Conservation (phyloP, 1,284 basidiomycete species). For the Leccinum olivaceoglutinosum region DNA sequence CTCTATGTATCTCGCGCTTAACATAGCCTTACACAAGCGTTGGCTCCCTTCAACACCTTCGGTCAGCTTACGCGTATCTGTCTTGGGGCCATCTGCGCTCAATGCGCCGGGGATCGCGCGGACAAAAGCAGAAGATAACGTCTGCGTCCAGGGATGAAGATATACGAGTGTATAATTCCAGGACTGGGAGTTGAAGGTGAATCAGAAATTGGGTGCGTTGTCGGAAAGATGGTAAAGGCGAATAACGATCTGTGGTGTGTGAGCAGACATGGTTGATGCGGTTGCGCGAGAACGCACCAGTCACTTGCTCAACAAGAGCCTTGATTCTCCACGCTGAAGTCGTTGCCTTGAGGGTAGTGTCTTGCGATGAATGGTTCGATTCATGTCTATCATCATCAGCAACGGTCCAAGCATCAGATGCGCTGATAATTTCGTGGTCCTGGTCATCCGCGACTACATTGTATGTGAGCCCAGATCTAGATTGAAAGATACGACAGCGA, state of each 20-base stretch:
- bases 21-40: slow-evolving; percentile 75
- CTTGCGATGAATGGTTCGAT: slow-evolving; percentile 26
- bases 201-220: slow-evolving; percentile 84
- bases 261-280: slow-evolving; percentile 1
- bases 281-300: slow-evolving; percentile 46
- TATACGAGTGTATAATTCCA: slow-evolving; percentile 78
- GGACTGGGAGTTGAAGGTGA: slow-evolving; percentile 79
- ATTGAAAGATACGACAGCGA: neutral
- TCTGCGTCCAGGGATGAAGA: slow-evolving; percentile 86
- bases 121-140: slow-evolving; percentile 79
- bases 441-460: slow-evolving; percentile 68
- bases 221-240: slow-evolving; percentile 71
- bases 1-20: slow-evolving; percentile 72
- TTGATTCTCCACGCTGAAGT: slow-evolving; percentile 78
- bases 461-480: slow-evolving; percentile 2
- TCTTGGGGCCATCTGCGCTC: slow-evolving; percentile 46
- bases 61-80: slow-evolving; percentile 60
- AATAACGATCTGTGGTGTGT: slow-evolving; percentile 70
- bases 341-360: slow-evolving; percentile 54
- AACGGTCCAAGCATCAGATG: slow-evolving; percentile 86
- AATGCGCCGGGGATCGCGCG: slow-evolving; percentile 89
- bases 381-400: slow-evolving; percentile 61
- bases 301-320: slow-evolving; percentile 84
- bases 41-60: slow-evolving; percentile 77
- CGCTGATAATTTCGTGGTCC: slow-evolving; percentile 78